Base-by-base conservation (phyloP, 345 rosid genomes). In the Citrus australasica region DNA sequence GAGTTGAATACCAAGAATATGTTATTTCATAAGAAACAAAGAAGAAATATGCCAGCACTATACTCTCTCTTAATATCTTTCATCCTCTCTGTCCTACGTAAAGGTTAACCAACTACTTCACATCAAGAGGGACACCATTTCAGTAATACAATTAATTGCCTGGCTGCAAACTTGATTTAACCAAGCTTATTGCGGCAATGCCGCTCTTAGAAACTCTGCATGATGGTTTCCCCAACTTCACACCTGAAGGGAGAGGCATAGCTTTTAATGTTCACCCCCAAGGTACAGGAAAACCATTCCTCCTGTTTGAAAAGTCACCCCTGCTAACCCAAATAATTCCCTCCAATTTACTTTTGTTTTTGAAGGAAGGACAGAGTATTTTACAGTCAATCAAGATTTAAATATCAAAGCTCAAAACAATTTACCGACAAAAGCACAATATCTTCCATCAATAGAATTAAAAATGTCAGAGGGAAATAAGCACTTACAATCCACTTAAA, bases 401-500 rank as follows among this genome's bases (percentile, higher is more conserved):
- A 71, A 25, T 17, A 58, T 32, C 46, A 22, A 35, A 19, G 48
- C 66, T 46, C 62, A 22, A 63, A 46, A 14, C 70, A 30, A 58
- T 75, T 46, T 46, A 51, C 3, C 7, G 24, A 25, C 22, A 19
- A 40, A 62, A 62, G 66, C 46, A 62, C 59, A 5, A 53, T 19
- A 51, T 9, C 28, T 51, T 64, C 30, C 4, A 22, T 22, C 37
- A 42, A 46, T 48, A 42, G 30, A 69, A 72, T 28, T 5, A 19
- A 17, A 65, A 35, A 17, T 35, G 4, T 1, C 14, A 6, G 58
- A 3, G 63, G 74, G 72, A 32, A 56, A 77, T 40, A 67, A 19
- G 56, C 67, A 86, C 94, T 89, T 84, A 87, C 91, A 90, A 69
- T 75, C 92, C 94, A 79, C 87, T 78, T 56, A 90, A 80, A 77